Evolutionary conservation across 108 stramenopile genomes (phyloP).

Genomic region (Parietichytrium sp.): DNA sequence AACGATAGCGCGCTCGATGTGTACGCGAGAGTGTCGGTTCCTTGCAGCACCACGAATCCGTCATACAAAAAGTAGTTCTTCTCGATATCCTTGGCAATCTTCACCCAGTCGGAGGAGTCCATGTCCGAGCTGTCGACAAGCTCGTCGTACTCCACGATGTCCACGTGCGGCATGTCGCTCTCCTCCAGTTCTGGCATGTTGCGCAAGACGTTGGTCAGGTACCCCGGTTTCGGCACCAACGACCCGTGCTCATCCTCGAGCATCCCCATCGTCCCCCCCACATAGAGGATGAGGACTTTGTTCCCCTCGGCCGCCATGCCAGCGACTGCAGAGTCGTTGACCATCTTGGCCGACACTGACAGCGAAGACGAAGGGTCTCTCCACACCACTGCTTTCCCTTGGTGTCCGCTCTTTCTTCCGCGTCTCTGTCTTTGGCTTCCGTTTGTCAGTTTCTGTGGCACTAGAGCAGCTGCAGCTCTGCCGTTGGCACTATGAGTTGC

Average conservation of each 20-base stretch:
- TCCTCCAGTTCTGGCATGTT: constrained; percentile 49
- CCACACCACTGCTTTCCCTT: too few species aligned
- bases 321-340: too few species aligned
- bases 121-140: constrained; percentile 79
- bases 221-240: constrained; percentile 57
- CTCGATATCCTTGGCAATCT: constrained; percentile 71
- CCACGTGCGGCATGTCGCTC: constrained; percentile 48
- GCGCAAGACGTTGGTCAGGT: constrained; percentile 48
- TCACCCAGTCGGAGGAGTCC: constrained; percentile 84
- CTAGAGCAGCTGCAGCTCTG: too few species aligned
- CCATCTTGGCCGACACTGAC: too few species aligned
- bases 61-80: constrained; percentile 80
- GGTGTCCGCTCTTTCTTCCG: too few species aligned
- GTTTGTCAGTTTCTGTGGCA: too few species aligned
- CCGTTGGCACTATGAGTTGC: too few species aligned
- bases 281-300: constrained; percentile 50
- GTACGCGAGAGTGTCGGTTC: constrained; percentile 98
- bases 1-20: constrained; percentile 83
- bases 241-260: constrained; percentile 40
- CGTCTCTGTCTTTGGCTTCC: too few species aligned
- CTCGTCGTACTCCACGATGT: constrained; percentile 53
- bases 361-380: too few species aligned
- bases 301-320: too few species aligned
- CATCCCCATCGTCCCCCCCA: constrained; percentile 68
- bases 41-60: constrained; percentile 91